These are phyloP conservation scores for Eucalyptus melliodora DNA, from an alignment of 345 rosid genomes.

Conservation along the genomic window DNA sequence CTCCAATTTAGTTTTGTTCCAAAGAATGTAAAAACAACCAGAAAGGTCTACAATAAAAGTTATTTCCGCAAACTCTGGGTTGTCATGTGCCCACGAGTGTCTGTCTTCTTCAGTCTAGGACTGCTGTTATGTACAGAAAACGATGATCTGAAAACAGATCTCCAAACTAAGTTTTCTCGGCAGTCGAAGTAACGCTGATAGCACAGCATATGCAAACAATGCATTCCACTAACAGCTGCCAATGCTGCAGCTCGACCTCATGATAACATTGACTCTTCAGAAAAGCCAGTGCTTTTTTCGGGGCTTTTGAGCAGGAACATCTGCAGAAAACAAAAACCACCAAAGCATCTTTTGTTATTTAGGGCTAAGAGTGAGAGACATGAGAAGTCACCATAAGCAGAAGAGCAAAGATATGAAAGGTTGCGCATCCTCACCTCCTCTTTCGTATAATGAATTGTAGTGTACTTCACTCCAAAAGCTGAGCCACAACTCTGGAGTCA, in stretches of 20 bases:
- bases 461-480: conserved; percentile 99
- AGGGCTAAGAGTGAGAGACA: neutral
- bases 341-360: neutral
- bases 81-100: neutral
- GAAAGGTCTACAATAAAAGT: neutral
- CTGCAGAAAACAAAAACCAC: conserved; percentile 17
- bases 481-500: conserved; percentile 63
- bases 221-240: neutral
- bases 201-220: neutral
- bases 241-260: neutral
- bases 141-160: neutral
- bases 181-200: neutral
- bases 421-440: conserved; percentile 39
- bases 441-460: conserved; percentile 77
- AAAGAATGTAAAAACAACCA: neutral
- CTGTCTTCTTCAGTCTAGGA: neutral
- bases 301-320: conserved; percentile 59
- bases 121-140: neutral
- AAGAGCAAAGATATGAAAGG: neutral
- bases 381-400: neutral
- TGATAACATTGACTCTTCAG: conserved; percentile 3
- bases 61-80: neutral
- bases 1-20: neutral
- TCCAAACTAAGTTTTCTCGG: neutral
- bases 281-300: conserved; percentile 80